Evolutionary conservation across 768 basidiomycete species (phyloP).

Genomic region (Leccinum truebloodii): DNA sequence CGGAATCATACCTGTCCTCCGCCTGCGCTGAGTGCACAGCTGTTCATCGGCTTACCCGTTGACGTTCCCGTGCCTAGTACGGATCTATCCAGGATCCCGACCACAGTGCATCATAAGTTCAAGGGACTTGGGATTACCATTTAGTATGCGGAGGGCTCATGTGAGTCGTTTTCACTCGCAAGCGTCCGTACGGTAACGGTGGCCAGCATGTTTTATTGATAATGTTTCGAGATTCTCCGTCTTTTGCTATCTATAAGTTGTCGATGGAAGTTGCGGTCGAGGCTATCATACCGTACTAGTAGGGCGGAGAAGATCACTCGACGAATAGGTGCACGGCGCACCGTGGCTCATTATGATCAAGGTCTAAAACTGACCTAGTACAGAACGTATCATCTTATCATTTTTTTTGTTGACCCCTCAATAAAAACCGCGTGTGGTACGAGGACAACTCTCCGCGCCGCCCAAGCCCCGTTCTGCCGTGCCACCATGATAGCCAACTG

Average conservation of each 20-base stretch:
- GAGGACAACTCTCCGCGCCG: too few relatives aligned
- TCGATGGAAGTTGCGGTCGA: conserved; percentile 2
- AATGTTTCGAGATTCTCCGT: not conserved
- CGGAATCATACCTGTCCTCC: not conserved
- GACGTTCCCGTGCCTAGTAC: conserved; percentile 7
- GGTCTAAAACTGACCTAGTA: conserved; percentile 7
- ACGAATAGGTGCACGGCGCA: not conserved
- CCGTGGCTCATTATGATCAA: conserved; percentile 12
- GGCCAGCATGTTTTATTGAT: conserved; percentile 9
- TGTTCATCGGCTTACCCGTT: not conserved
- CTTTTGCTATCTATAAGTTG: not conserved
- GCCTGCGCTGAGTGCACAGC: not conserved
- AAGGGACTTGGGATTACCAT: not conserved
- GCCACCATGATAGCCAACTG: too few relatives aligned
- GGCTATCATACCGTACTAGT: conserved; percentile 2
- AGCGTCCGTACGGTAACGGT: conserved; percentile 6
- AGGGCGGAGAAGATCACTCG: conserved; percentile 7
- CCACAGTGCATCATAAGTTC: not conserved
- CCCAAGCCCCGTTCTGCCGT: too few relatives aligned
- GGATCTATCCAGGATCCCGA: conserved; percentile 18
- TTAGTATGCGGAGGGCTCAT: not conserved
- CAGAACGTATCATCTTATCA: not conserved
- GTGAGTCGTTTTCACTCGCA: not conserved
- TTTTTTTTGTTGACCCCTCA: too few relatives aligned
- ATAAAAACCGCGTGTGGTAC: too few relatives aligned